phyloP scores from a whole-genome alignment of 2,329 filamentous ascomycete genomes.

The Penicillium verrucosum region DNA sequence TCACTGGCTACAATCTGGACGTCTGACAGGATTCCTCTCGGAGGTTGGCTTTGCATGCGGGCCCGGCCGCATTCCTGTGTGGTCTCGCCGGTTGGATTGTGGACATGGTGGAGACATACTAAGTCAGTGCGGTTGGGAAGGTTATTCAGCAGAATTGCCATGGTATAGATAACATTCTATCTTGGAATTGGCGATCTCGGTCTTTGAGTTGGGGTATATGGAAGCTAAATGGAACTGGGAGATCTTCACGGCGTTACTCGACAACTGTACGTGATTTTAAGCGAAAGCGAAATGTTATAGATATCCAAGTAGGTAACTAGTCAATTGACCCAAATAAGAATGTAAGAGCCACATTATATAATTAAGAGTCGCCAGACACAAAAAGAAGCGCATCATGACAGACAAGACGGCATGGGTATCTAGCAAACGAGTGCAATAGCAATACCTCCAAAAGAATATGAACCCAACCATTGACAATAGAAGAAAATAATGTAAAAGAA shows the following conservation, averaged over 20 bases:
- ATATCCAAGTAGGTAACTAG: not conserved
- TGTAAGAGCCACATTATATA: conserved; percentile 3
- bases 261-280: not conserved
- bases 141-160: conserved; percentile 47
- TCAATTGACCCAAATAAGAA: not conserved
- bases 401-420: conserved; percentile 17
- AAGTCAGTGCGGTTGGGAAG: conserved; percentile 46
- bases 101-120: conserved; percentile 60
- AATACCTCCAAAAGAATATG: conserved; percentile 12
- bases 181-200: conserved; percentile 49
- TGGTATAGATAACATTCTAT: conserved; percentile 53
- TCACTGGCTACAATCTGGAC: conserved; percentile 50
- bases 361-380: conserved; percentile 9
- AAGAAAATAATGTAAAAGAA: conserved; percentile 5
- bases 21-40: conserved; percentile 47
- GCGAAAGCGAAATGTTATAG: not conserved
- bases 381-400: not conserved
- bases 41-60: conserved; percentile 47
- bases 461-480: conserved; percentile 20
- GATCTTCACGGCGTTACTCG: not conserved
- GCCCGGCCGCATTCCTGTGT: conserved; percentile 44
- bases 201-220: conserved; percentile 48
- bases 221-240: conserved; percentile 29
- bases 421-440: conserved; percentile 13
- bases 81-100: conserved; percentile 52